Evolutionary conservation across 768 basidiomycete species (phyloP).

Genomic region (Podaxis carcinomalis): DNA sequence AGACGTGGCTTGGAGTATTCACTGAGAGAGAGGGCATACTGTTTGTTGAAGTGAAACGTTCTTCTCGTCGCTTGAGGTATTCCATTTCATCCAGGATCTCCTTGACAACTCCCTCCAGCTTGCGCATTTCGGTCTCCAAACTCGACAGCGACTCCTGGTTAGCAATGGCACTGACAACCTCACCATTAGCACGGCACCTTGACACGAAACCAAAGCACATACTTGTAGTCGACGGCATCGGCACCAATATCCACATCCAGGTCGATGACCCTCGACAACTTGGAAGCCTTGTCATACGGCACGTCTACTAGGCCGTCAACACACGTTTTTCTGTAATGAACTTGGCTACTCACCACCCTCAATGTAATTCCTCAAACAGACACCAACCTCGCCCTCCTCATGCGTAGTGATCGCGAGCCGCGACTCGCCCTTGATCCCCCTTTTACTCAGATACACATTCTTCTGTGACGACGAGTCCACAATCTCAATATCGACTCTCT

Average conservation of each 20-base stretch:
- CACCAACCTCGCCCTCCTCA: slow-evolving; percentile 90
- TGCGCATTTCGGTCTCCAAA: slow-evolving; percentile 97
- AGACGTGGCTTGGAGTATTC: neutral
- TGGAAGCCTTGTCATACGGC: slow-evolving; percentile 39
- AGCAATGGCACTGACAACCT: slow-evolving; percentile 77
- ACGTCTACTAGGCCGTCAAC: slow-evolving; percentile 26
- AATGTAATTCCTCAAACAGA: slow-evolving; percentile 86
- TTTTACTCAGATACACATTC: slow-evolving; percentile 91
- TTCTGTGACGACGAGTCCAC: slow-evolving; percentile 80
- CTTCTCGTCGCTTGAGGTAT: slow-evolving; percentile 89
- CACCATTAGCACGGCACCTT: slow-evolving; percentile 3
- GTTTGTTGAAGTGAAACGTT: slow-evolving; percentile 84
- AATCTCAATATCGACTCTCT: slow-evolving; percentile 92
- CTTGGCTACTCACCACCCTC: slow-evolving; percentile 56
- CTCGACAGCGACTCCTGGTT: slow-evolving; percentile 96
- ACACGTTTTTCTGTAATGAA: neutral
- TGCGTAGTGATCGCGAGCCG: slow-evolving; percentile 93
- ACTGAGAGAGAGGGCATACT: slow-evolving; percentile 44
- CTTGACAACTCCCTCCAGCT: slow-evolving; percentile 90
- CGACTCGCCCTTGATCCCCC: slow-evolving; percentile 84
- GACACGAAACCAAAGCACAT: slow-evolving; percentile 22
- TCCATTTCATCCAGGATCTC: slow-evolving; percentile 93
- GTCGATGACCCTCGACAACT: slow-evolving; percentile 71
- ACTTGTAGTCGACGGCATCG: slow-evolving; percentile 99
- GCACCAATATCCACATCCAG: slow-evolving; percentile 97